Evolutionary conservation across 2,329 filamentous ascomycete genomes (phyloP), one percentile per base, ranked within the genome.

Genomic region (Knufia petricola): DNA sequence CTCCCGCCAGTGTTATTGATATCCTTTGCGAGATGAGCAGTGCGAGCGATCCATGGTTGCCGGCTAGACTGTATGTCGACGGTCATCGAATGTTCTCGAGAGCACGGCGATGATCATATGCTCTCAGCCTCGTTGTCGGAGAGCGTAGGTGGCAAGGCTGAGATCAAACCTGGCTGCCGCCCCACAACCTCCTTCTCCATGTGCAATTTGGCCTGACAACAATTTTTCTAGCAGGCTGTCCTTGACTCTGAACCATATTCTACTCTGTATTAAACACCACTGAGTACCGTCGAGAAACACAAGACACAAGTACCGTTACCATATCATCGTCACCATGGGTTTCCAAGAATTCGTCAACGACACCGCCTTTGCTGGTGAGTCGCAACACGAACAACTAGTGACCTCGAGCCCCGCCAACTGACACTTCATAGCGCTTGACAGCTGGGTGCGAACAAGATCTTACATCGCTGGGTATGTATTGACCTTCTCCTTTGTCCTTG

Each of bases 391-490:
- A 37, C 4, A 15, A 41, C 26, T 17, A 36, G 4, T 38, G 13
- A 30, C 7, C n/a, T 21, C 20, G 30, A 28, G 45, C 32, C 28
- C 17, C 46, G 26, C 46, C 23, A 41, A 50, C 44, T 51, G 38
- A 53, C 49, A 52, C 31, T 50, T 7, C 54, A 63, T 65, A 82
- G 78, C 82, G 63, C 78, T 86, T 62, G 82, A 87, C 75, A 77
- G 69, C 73, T 86, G 79, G 79, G 73, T 84, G 65, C 76, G 74
- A 67, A 85, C 82, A 64, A 80, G 83, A 66, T 85, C 81, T 72
- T 90, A 90, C 75, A 82, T 90, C 64, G 73, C 82, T 71, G 85
- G 85, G 85, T 89, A 83, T 66, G 85, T 80, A n/a, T 45, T 50
- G 38, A 50, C 47, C 39, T 53, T 49, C 48, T 52, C 52, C 50